These are phyloP conservation scores for Chaetomium cochliodes DNA, from an alignment of 495 filamentous ascomycete genomes.

Conservation along the genomic window DNA sequence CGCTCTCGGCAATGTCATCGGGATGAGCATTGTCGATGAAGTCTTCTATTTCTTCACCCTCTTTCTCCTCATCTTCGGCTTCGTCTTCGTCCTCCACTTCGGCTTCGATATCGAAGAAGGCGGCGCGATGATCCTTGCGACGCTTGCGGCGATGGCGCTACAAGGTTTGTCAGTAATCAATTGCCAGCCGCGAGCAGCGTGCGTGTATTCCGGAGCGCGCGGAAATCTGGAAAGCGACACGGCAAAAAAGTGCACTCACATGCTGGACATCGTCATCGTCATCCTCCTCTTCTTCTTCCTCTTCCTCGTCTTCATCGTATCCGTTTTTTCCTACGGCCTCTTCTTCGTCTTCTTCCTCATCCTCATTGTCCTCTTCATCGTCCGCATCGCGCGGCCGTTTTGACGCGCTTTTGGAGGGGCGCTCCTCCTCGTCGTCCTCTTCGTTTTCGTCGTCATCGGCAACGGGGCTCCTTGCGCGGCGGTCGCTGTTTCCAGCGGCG, in stretches of 20 bases:
- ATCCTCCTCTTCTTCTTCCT: conserved; percentile 58
- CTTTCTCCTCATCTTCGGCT: conserved; percentile 79
- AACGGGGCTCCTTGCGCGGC: conserved; percentile 30
- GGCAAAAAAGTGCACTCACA: conserved; percentile 30
- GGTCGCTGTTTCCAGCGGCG: conserved; percentile 8
- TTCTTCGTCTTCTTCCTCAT: conserved; percentile 39
- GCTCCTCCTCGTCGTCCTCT: conserved; percentile 40
- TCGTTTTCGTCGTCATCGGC: conserved; percentile 39
- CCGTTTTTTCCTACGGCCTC: conserved; percentile 52
- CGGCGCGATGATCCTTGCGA: conserved; percentile 64
- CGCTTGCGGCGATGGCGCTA: conserved; percentile 80
- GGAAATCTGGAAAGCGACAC: background rate
- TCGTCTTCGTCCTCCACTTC: conserved; percentile 97
- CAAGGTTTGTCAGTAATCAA: conserved; percentile 22
- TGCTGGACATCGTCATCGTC: conserved; percentile 44
- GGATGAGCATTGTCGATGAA: conserved; percentile 88
- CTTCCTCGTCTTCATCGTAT: conserved; percentile 59
- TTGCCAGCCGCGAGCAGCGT: background rate
- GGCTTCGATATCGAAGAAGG: conserved; percentile 93
- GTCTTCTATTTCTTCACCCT: conserved; percentile 77
- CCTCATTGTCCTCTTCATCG: conserved; percentile 49
- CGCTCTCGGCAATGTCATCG: conserved; percentile 79
- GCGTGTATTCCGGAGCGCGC: background rate
- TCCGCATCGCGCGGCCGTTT: conserved; percentile 28
- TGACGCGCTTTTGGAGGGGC: conserved; percentile 28